Evolutionary conservation across 345 rosid genomes (phyloP).

Genomic region (Luvunga scandens): DNA sequence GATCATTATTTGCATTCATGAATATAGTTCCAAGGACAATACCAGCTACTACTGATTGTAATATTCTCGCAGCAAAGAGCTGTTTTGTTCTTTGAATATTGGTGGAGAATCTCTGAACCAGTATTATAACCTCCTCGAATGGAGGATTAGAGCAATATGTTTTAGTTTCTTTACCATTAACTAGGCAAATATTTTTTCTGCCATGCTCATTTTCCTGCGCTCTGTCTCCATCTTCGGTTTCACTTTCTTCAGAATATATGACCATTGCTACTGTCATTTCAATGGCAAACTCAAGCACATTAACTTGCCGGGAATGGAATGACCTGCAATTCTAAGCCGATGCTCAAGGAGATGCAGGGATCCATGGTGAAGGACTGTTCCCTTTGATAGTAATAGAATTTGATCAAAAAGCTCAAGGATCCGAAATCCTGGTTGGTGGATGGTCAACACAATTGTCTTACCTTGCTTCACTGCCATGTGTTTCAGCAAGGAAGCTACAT

Average conservation of each 20-base stretch:
- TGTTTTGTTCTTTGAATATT: constrained; percentile 30
- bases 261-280: constrained; percentile 22
- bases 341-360: constrained; percentile 24
- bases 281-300: constrained; percentile 34
- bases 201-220: constrained; percentile 4
- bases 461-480: constrained; percentile 24
- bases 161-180: constrained; percentile 4
- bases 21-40: constrained; percentile 30
- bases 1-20: constrained; percentile 19
- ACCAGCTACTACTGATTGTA: constrained; percentile 25
- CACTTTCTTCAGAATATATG: constrained; percentile 17
- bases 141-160: constrained; percentile 20
- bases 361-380: constrained; percentile 27
- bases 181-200: neutral
- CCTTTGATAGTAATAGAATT: constrained; percentile 25
- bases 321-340: constrained; percentile 19
- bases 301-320: constrained; percentile 27
- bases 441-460: constrained; percentile 27
- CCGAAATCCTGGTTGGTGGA: constrained; percentile 36
- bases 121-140: constrained; percentile 19
- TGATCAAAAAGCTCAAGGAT: constrained; percentile 29
- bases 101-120: constrained; percentile 26
- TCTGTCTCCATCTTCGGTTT: constrained; percentile 10
- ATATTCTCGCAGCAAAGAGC: constrained; percentile 31
- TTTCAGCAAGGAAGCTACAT: constrained; percentile 26